Evolutionary conservation across 345 rosid species (phyloP).

Genomic region (Pseudoturritis turrita): DNA sequence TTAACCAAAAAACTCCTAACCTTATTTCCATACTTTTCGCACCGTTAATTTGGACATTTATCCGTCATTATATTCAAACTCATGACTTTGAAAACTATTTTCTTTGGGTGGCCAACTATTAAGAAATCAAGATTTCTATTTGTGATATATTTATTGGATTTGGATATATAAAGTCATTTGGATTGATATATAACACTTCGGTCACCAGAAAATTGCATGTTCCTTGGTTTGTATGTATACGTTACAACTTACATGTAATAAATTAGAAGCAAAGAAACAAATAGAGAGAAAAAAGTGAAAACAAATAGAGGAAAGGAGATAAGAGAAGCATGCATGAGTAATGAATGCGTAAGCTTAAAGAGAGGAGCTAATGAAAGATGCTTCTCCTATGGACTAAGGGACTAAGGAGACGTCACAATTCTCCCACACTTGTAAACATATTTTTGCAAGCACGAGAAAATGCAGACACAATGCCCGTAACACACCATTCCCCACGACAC

Average conservation of each 20-base stretch:
- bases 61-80: too few relatives aligned
- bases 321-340: conserved; percentile 25
- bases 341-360: conserved; percentile 34
- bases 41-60: too few relatives aligned
- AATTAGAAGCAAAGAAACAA: conserved; percentile 6
- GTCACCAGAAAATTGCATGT: background rate
- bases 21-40: too few relatives aligned
- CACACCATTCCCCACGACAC: conserved; percentile 28
- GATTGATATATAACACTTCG: background rate
- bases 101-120: background rate
- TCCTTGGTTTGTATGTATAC: background rate
- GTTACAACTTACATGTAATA: background rate
- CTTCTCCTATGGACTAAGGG: conserved; percentile 21
- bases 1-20: too few relatives aligned
- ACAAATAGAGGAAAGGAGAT: background rate
- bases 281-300: background rate
- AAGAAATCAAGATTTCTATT: background rate
- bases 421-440: conserved; percentile 19
- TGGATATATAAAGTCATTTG: background rate
- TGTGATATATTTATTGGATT: background rate
- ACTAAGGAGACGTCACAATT: conserved; percentile 30
- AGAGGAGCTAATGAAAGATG: conserved; percentile 33
- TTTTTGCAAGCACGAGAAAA: conserved; percentile 27
- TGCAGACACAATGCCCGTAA: conserved; percentile 15
- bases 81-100: too few relatives aligned